phyloP scores from a whole-genome alignment of 306 rosid species.

The Castanospermum australe region DNA sequence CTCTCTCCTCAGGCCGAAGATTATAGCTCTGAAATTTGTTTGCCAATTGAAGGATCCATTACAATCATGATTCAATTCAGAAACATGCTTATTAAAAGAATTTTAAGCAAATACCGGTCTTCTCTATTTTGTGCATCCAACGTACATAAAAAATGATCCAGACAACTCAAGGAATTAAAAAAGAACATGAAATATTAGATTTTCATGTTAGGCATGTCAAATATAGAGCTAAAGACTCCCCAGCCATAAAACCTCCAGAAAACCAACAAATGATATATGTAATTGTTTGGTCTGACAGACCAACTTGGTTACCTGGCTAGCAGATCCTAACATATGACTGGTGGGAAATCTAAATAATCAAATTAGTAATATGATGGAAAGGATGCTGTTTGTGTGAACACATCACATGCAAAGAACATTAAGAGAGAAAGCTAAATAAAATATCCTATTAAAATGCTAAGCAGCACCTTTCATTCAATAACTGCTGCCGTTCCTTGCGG shows the following conservation, averaged over 20 bases:
- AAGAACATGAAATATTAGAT: background rate
- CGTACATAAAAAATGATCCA: slow-evolving; percentile 10
- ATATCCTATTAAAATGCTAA: slow-evolving; percentile 2
- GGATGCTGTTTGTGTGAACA: slow-evolving; percentile 2
- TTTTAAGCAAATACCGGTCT: background rate
- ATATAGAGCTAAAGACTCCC: background rate
- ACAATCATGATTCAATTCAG: background rate
- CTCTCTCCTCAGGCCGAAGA: background rate
- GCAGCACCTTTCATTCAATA: slow-evolving; percentile 86
- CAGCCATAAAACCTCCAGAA: slow-evolving; percentile 5
- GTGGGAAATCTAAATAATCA: slow-evolving; percentile 18
- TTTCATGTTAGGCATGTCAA: background rate
- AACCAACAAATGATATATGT: background rate
- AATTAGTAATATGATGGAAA: background rate
- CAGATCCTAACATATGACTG: background rate
- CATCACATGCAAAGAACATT: slow-evolving; percentile 2
- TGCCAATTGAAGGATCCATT: slow-evolving; percentile 3
- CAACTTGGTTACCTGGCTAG: background rate
- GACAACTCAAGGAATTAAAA: background rate
- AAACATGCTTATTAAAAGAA: background rate
- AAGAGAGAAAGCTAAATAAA: background rate
- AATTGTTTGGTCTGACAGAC: slow-evolving; percentile 2
- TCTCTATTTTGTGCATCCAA: background rate
- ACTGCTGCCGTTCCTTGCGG: slow-evolving; percentile 90
- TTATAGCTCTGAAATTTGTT: slow-evolving; percentile 1